phyloP scores from a whole-genome alignment of 2,329 filamentous ascomycete genomes.

The Cladosporium sp. region DNA sequence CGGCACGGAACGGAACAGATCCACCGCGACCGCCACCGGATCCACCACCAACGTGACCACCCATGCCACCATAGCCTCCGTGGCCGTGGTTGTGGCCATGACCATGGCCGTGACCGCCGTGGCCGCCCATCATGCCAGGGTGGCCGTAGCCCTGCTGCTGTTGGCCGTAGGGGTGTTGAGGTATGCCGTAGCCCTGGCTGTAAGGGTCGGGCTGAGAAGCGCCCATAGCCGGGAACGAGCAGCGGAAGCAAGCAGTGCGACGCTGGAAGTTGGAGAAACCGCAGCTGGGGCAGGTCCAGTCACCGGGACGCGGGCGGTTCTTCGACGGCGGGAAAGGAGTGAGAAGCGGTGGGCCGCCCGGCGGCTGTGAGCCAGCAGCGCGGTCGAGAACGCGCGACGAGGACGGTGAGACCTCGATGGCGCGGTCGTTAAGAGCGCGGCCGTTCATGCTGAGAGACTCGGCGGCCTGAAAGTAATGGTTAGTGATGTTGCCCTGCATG shows the following conservation, averaged over 20 bases:
- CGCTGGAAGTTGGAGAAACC: constrained; percentile 99
- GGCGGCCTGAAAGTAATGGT: constrained; percentile 66
- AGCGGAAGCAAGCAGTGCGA: constrained; percentile 96
- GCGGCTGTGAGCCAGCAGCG: constrained; percentile 66
- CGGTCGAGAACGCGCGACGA: constrained; percentile 95
- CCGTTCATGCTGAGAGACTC: constrained; percentile 99
- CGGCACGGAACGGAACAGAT: constrained; percentile 90
- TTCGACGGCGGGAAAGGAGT: constrained; percentile 98
- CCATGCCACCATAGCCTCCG: constrained; percentile 45
- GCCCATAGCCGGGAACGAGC: constrained; percentile 94
- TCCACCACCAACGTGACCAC: constrained; percentile 43
- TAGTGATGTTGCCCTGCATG: not conserved
- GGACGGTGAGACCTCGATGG: constrained; percentile 96
- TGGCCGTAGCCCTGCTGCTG: constrained; percentile 50
- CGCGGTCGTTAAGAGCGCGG: constrained; percentile 95
- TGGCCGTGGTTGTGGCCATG: constrained; percentile 17
- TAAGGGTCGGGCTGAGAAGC: constrained; percentile 65
- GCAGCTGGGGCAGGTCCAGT: constrained; percentile 98
- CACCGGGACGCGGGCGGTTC: constrained; percentile 92
- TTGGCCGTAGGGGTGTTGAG: constrained; percentile 41
- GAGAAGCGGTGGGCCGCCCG: constrained; percentile 60
- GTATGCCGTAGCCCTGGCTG: constrained; percentile 53
- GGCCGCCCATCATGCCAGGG: constrained; percentile 76
- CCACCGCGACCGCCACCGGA: constrained; percentile 61
- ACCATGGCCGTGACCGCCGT: constrained; percentile 44